A percentile compares a stretch with the other conserved stretches of the same genome.
Evolutionary conservation across 345 rosid genomes (phyloP).

Genomic region (Cochlearia excelsa): DNA sequence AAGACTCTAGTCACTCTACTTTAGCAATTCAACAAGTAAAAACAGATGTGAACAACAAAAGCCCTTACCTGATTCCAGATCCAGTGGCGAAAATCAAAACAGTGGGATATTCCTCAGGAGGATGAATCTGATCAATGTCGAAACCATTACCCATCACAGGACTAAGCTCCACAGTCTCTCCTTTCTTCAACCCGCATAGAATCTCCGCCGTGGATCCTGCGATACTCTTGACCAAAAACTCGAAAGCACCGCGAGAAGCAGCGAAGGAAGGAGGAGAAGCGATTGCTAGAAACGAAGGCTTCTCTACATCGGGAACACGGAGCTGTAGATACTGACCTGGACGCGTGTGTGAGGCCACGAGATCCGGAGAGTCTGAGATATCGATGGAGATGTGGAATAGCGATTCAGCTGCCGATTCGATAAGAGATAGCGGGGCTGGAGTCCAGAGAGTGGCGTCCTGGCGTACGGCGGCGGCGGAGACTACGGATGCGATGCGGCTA

Average conservation of each 20-base stretch:
- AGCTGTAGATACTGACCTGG: constrained; percentile 95
- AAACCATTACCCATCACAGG: constrained; percentile 80
- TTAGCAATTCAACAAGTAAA: constrained; percentile 5
- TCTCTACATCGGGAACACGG: constrained; percentile 59
- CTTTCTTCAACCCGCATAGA: constrained; percentile 68
- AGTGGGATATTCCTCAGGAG: constrained; percentile 59
- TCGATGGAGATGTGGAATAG: constrained; percentile 81
- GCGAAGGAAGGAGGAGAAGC: constrained; percentile 80
- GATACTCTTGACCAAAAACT: constrained; percentile 81
- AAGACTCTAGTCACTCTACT: constrained; percentile 5
- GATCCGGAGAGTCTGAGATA: constrained; percentile 69
- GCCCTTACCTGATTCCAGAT: constrained; percentile 77
- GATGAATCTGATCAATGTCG: constrained; percentile 55
- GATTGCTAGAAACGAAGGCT: constrained; percentile 77
- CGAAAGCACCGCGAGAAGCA: constrained; percentile 56
- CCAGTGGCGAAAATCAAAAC: constrained; percentile 93
- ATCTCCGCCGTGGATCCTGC: constrained; percentile 90
- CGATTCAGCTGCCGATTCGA: constrained; percentile 73
- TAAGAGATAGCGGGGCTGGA: constrained; percentile 54
- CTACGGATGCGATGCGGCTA: constrained; percentile 47
- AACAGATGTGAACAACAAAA: not conserved
- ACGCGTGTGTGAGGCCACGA: constrained; percentile 54
- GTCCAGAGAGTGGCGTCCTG: constrained; percentile 80
- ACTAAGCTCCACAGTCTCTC: constrained; percentile 83
- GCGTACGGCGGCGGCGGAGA: constrained; percentile 58